Evolutionary conservation across 2,329 filamentous ascomycete species (phyloP).

Genomic region (Colletotrichum somersetense): DNA sequence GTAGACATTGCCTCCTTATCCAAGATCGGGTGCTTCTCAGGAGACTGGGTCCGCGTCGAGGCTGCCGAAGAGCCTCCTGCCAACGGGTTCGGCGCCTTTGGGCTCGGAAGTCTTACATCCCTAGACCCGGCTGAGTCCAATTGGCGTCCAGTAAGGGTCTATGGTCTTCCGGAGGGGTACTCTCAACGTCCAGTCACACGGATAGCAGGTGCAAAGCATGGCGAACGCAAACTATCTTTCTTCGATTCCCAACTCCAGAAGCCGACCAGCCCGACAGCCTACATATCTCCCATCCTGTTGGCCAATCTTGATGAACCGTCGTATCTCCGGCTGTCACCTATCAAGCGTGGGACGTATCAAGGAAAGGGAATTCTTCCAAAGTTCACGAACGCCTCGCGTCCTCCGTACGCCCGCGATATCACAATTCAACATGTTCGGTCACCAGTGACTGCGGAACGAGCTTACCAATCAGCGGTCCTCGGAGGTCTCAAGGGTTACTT

Average conservation of each 20-base stretch:
- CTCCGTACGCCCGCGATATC: conserved; percentile 78
- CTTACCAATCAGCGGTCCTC: conserved; percentile 87
- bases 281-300: conserved; percentile 87
- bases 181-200: conserved; percentile 71
- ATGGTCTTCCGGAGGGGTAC: conserved; percentile 85
- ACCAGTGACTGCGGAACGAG: conserved; percentile 86
- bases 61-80: conserved; percentile 78
- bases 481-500: conserved; percentile 91
- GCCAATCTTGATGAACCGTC: conserved; percentile 85
- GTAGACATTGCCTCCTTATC: conserved; percentile 89
- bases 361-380: conserved; percentile 67
- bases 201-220: conserved; percentile 67
- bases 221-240: conserved; percentile 68
- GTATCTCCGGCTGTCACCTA: conserved; percentile 82
- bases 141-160: conserved; percentile 90
- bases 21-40: conserved; percentile 95
- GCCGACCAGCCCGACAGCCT: conserved; percentile 71
- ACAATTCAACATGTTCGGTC: conserved; percentile 91
- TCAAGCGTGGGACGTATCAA: conserved; percentile 66
- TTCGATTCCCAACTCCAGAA: conserved; percentile 77
- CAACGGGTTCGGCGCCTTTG: conserved; percentile 75
- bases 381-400: conserved; percentile 67
- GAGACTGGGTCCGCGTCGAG: conserved; percentile 94
- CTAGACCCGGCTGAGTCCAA: conserved; percentile 70
- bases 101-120: conserved; percentile 73